phyloP scores from a whole-genome alignment of 225 moss, liverwort and hornwort genomes.

The Lunularia cruciata region DNA sequence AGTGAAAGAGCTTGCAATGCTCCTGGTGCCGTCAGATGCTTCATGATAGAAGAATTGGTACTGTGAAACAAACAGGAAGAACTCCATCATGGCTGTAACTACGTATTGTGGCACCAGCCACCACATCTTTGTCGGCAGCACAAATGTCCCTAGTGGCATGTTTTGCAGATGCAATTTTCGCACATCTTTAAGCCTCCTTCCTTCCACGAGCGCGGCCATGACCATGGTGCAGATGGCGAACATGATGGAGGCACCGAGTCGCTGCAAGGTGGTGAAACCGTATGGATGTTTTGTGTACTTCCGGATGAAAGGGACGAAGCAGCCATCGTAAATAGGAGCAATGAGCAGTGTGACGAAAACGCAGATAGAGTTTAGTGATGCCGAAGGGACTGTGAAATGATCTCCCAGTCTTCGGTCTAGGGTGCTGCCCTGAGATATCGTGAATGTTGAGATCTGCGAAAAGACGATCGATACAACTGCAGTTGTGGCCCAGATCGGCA shows the following conservation, averaged over 20 bases:
- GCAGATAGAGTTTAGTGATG: background rate
- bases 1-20: conserved; percentile 30
- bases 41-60: conserved; percentile 37
- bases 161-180: background rate
- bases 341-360: background rate
- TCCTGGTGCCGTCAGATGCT: conserved; percentile 20
- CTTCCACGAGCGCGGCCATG: conserved; percentile 26
- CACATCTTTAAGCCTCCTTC: conserved; percentile 22
- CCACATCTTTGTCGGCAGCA: conserved; percentile 28
- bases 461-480: conserved; percentile 7
- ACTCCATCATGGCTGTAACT: conserved; percentile 7
- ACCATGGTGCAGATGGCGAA: conserved; percentile 12
- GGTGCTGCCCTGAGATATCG: conserved; percentile 13
- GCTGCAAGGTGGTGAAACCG: conserved; percentile 23
- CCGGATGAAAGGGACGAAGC: conserved; percentile 15
- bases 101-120: conserved; percentile 32
- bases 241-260: conserved; percentile 14
- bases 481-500: conserved; percentile 32
- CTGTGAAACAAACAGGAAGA: conserved; percentile 12
- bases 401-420: conserved; percentile 26
- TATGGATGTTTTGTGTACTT: conserved; percentile 30
- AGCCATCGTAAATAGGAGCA: conserved; percentile 23
- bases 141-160: background rate
- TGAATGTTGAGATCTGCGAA: conserved; percentile 24
- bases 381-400: conserved; percentile 27